Conservation (phyloP, 1,284 basidiomycete genomes). For the Ganoderma lingzhi region DNA sequence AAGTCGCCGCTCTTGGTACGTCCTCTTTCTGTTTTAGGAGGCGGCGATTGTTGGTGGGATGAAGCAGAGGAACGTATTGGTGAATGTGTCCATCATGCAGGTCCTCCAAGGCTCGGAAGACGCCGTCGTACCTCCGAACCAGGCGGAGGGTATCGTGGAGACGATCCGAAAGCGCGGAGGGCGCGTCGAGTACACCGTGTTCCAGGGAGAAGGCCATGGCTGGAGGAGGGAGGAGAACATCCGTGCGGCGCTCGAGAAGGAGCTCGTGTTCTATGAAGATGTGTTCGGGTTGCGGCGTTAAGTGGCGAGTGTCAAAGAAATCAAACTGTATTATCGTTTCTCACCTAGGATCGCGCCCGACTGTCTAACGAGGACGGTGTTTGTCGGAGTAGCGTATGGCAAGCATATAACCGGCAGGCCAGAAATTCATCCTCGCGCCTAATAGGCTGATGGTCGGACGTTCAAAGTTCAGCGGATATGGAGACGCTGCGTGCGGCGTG, state of each 20-base stretch:
- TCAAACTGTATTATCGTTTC: neutral
- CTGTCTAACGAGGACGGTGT: neutral
- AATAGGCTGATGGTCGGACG: neutral
- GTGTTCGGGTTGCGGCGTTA: constrained; percentile 33
- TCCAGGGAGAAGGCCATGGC: constrained; percentile 63
- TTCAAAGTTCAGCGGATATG: neutral
- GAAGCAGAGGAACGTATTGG: neutral
- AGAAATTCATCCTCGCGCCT: neutral
- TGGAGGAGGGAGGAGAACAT: constrained; percentile 57
- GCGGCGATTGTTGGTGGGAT: neutral
- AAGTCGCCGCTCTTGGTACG: constrained; percentile 55
- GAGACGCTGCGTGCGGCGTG: neutral
- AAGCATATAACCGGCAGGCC: neutral
- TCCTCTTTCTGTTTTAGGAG: neutral
- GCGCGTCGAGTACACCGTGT: constrained; percentile 54
- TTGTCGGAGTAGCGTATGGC: neutral
- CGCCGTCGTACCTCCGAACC: constrained; percentile 54
- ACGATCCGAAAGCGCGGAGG: constrained; percentile 50
- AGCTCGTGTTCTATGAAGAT: constrained; percentile 50
- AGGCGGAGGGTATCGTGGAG: constrained; percentile 56
- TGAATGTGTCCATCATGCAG: constrained; percentile 35
- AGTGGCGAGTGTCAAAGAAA: neutral
- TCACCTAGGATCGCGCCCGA: neutral
- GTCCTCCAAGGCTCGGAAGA: constrained; percentile 60
- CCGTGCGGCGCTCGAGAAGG: constrained; percentile 50